Conservation (phyloP, 768 basidiomycete genomes). For the Cystobasidium ongulense region DNA sequence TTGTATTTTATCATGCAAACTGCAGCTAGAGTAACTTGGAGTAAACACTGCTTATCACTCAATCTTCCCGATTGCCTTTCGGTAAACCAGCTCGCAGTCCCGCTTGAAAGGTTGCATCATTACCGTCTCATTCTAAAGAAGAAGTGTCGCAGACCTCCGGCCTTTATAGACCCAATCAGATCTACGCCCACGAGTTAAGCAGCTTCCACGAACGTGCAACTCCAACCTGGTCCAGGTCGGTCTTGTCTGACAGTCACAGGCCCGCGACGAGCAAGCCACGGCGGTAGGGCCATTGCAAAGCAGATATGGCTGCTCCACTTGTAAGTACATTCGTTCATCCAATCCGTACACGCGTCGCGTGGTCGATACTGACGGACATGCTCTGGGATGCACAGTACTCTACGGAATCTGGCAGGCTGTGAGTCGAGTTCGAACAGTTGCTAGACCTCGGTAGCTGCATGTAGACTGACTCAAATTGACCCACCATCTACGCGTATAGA, state of each 20-base stretch:
- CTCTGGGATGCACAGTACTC: constrained; percentile 5
- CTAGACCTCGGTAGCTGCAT: not conserved
- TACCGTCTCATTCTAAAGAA: too few relatives aligned
- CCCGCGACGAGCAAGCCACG: not conserved
- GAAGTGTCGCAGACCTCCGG: too few relatives aligned
- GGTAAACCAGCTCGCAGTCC: not conserved
- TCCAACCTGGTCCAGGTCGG: not conserved
- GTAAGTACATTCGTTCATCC: not conserved
- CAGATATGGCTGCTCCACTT: constrained; percentile 17
- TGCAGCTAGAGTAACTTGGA: constrained; percentile 37
- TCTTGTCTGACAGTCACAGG: not conserved
- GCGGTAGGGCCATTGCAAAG: not conserved
- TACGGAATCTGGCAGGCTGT: constrained; percentile 23
- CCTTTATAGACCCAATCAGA: too few relatives aligned
- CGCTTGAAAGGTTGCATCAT: not conserved
- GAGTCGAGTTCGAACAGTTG: not conserved
- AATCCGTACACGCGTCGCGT: not conserved
- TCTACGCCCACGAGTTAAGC: not conserved
- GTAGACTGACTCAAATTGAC: not conserved
- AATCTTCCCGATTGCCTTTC: not conserved
- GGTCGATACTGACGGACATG: not conserved
- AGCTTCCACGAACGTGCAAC: not conserved
- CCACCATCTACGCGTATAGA: not conserved
- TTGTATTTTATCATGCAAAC: not conserved
- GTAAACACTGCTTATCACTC: not conserved